These are phyloP conservation scores for Clitoria ternatea DNA, from an alignment of 306 rosid genomes.

Conservation along the genomic window DNA sequence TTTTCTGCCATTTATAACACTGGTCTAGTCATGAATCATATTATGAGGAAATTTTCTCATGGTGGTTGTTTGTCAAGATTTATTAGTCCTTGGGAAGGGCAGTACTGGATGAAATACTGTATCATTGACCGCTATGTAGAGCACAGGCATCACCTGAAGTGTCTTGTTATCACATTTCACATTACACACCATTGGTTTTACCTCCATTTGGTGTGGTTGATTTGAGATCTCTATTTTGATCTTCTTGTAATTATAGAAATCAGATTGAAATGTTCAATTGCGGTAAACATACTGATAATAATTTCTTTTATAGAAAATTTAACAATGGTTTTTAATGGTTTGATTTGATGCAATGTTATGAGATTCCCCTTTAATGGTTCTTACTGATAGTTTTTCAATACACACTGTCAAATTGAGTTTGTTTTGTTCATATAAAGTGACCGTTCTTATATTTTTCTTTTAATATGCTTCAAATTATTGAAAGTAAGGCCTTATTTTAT, in stretches of 20 bases:
- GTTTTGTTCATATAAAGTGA: not conserved
- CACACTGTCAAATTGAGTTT: not conserved
- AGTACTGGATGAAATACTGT: not conserved
- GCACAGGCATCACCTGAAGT: not conserved
- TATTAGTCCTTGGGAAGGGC: not conserved
- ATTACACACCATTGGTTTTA: not conserved
- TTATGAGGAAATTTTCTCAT: not conserved
- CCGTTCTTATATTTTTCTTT: not conserved
- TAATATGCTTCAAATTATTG: not conserved
- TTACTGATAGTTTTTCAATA: not conserved
- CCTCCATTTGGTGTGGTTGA: not conserved
- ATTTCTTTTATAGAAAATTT: not conserved
- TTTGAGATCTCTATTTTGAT: not conserved
- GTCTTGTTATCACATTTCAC: not conserved
- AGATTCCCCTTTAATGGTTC: not conserved
- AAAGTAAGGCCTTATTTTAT: not conserved
- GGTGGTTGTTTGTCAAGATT: not conserved
- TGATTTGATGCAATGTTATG: not conserved
- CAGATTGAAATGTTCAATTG: slow-evolving; percentile 4
- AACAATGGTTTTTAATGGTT: not conserved
- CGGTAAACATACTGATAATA: not conserved
- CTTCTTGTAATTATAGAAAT: not conserved
- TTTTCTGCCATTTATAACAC: not conserved
- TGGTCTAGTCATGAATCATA: not conserved
- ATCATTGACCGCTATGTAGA: not conserved